phyloP scores from a whole-genome alignment of 2,329 filamentous ascomycete species.

The Hymenoscyphus infarciens region DNA sequence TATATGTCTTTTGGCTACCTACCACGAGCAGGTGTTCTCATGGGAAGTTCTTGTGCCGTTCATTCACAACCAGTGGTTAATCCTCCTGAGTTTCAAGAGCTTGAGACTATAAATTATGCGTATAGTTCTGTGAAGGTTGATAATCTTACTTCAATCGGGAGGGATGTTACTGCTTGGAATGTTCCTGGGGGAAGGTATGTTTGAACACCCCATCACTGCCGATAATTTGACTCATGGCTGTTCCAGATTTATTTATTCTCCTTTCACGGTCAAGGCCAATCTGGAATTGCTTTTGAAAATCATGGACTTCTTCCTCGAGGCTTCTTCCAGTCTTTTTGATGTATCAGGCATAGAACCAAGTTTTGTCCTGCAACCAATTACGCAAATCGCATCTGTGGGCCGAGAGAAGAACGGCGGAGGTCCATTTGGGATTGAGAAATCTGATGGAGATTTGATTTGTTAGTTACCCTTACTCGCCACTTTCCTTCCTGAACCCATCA shows the following conservation, averaged over 20 bases:
- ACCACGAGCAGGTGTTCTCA: background rate
- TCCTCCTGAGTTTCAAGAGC: background rate
- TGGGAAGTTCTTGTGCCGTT: background rate
- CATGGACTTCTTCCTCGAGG: background rate
- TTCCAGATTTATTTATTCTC: background rate
- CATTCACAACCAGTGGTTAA: background rate
- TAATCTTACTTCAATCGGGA: background rate
- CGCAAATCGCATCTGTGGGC: background rate
- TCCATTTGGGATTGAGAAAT: background rate
- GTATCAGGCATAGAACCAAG: background rate
- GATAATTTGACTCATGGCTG: background rate
- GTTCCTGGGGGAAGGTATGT: background rate
- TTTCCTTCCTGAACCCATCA: background rate
- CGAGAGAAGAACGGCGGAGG: background rate
- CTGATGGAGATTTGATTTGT: background rate
- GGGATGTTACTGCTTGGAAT: background rate
- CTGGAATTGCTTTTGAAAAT: background rate
- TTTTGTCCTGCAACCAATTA: background rate
- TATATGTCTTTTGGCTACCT: background rate
- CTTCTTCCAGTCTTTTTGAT: background rate
- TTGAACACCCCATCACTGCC: too few relatives aligned
- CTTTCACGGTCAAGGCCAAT: slow-evolving; percentile 4
- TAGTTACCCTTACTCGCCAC: background rate
- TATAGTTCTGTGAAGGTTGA: background rate
- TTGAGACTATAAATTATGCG: background rate